A percentile compares a stretch with the other conserved stretches of the same genome.
phyloP scores from a whole-genome alignment of 306 rosid genomes.

The Fragaria vesca region DNA sequence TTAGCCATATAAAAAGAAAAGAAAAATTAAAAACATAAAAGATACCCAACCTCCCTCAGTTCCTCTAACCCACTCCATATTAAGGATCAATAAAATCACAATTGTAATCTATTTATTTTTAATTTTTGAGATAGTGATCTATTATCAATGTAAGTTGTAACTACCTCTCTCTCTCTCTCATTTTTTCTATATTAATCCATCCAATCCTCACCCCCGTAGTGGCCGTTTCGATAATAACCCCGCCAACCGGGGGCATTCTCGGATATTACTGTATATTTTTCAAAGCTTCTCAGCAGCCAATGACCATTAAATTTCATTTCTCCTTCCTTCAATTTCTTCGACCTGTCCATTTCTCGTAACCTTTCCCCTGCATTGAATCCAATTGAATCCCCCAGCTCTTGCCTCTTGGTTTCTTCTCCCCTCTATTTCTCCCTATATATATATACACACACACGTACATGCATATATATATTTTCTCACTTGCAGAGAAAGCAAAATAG shows the following conservation, averaged over 20 bases:
- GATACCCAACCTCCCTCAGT: not conserved
- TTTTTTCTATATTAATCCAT: not conserved
- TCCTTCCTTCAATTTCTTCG: not conserved
- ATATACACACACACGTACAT: too few relatives aligned
- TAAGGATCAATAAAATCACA: not conserved
- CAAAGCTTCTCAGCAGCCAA: not conserved
- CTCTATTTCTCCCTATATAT: not conserved
- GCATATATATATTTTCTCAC: slow-evolving; percentile 25
- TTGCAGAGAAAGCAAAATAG: slow-evolving; percentile 30
- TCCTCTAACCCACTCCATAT: not conserved
- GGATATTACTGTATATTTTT: not conserved
- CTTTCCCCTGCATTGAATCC: not conserved
- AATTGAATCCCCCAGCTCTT: not conserved
- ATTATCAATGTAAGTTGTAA: not conserved
- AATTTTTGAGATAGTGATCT: too few relatives aligned
- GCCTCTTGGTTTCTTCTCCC: slow-evolving; percentile 1
- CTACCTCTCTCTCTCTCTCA: not conserved
- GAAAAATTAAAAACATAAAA: too few relatives aligned
- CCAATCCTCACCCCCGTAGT: not conserved
- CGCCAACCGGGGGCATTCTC: not conserved
- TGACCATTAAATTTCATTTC: not conserved
- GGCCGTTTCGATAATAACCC: not conserved
- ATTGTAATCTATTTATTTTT: not conserved
- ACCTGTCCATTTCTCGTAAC: not conserved
- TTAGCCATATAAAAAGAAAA: too few relatives aligned